A percentile compares a stretch with the other conserved stretches of the same genome.
phyloP scores from a whole-genome alignment of 345 rosid species.

The Citropsis articulata region DNA sequence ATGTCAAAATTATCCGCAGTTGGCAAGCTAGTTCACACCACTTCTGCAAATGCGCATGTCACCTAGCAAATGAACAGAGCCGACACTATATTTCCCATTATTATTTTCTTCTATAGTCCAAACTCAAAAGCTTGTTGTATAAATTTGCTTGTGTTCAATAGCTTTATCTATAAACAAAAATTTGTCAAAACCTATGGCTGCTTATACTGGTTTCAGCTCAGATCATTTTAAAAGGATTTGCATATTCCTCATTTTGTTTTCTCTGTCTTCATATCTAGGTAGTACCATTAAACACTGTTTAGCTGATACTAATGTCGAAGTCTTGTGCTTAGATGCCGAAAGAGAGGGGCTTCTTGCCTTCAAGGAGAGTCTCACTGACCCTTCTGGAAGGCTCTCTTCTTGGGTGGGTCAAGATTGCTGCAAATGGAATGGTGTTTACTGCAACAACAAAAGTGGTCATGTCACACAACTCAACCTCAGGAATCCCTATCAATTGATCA shows the following conservation, averaged over 20 bases:
- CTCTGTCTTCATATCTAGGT: neutral
- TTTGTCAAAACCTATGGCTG: neutral
- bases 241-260: neutral
- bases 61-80: neutral
- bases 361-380: slow-evolving; percentile 25
- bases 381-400: slow-evolving; percentile 27
- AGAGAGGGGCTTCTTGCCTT: slow-evolving; percentile 29
- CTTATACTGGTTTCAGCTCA: neutral
- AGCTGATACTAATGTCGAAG: neutral
- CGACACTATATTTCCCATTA: neutral
- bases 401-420: slow-evolving; percentile 31
- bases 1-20: too few species aligned
- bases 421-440: slow-evolving; percentile 26
- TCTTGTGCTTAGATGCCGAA: slow-evolving; percentile 17
- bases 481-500: slow-evolving; percentile 11
- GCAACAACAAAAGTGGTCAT: slow-evolving; percentile 19
- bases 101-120: neutral
- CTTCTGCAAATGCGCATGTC: neutral
- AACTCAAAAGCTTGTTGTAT: neutral
- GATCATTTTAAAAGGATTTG: neutral
- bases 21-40: neutral
- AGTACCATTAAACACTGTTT: neutral
- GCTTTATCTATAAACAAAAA: neutral
- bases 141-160: neutral
- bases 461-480: slow-evolving; percentile 23